Conservation (phyloP, 163 green algal genomes). For the Scenedesmus sp. region DNA sequence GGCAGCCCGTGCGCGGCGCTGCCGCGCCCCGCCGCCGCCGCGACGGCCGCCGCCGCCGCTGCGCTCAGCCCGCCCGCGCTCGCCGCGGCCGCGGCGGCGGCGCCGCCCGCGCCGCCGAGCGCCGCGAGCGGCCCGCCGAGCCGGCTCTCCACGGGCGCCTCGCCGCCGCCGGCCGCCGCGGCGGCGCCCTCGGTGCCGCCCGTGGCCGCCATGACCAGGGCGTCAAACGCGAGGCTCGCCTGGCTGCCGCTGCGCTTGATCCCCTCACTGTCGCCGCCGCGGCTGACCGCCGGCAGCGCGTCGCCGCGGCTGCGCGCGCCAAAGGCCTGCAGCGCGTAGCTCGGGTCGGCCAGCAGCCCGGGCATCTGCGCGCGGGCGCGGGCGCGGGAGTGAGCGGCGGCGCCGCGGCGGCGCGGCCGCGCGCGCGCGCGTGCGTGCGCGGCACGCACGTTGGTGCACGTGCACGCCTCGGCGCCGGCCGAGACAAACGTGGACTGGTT, state of each 20-base stretch:
- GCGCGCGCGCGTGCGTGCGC: no score
- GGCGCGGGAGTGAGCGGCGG: no score
- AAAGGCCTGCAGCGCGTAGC: conserved; percentile 32
- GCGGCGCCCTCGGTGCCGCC: conserved; percentile 53
- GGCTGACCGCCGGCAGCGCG: background rate
- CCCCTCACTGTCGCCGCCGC: conserved; percentile 38
- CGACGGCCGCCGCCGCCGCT: conserved; percentile 2
- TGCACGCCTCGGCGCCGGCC: conserved; percentile 73
- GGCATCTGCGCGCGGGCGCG: background rate
- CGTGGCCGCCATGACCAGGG: conserved; percentile 74
- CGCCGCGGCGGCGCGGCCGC: no score
- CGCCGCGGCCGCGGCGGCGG: background rate
- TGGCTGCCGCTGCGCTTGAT: conserved; percentile 50
- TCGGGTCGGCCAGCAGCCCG: conserved; percentile 5
- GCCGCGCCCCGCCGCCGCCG: background rate
- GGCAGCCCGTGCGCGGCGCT: conserved; percentile 41
- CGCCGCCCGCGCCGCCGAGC: conserved; percentile 11
- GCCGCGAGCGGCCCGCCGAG: background rate
- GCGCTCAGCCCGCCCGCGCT: background rate
- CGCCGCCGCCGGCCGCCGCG: conserved; percentile 22
- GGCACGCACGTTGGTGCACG: conserved; percentile 55
- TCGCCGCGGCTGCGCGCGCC: conserved; percentile 11
- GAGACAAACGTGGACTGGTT: conserved; percentile 76
- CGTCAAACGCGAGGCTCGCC: conserved; percentile 74
- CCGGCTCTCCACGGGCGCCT: conserved; percentile 14